Evolutionary conservation across 371 early-diverging fungal genomes (phyloP), one percentile per base, ranked within the genome.

Genomic region (Apophysomyces variabilis): DNA sequence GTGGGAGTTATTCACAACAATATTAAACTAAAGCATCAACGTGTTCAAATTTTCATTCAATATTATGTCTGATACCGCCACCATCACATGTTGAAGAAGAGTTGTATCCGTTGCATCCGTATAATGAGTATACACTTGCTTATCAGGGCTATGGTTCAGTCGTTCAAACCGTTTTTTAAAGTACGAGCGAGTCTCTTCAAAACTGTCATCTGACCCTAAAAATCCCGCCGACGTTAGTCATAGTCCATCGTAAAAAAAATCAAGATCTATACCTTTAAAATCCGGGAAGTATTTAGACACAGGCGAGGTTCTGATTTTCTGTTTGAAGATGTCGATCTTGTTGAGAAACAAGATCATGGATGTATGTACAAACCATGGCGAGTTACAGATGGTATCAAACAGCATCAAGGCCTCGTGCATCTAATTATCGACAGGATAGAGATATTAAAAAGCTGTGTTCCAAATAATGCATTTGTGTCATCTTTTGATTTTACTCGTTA

Each of bases 391-490:
- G 35, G 95, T 93, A 79, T 96, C 95, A 73, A 96, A 98, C 43
- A 98, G 82, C 72, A 95, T 94, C 64, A 97, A 78, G 4, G 96
- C 94, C 70, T 98, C 98, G 50, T 95, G 92, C 95, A 97, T 96
- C 75, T 93, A 78, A 60, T 79, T 72, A 35, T 38, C 13, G 7
- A 9, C 63, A 41, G 41, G 13, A 36, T 26, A 46, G 36, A 26
- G 32, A 60, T 36, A 44, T 60, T 50, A 4, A 47, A 47, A n/a
- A 7, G 38, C 16, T 13, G 38, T 12, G 35, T 36, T 46, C 1
- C 18, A 21, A 41, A 11, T 21, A 38, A 26, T 6, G 46, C 13
- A 18, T 13, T 13, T 45, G 16, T 45, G 13, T 43, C 21, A 18
- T 4, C 9, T 6, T 50, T 50, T 50, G 18, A 5, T 18, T n/a